Evolutionary conservation across 1,284 basidiomycete species (phyloP).

Genomic region (Ustilago bromivora): DNA sequence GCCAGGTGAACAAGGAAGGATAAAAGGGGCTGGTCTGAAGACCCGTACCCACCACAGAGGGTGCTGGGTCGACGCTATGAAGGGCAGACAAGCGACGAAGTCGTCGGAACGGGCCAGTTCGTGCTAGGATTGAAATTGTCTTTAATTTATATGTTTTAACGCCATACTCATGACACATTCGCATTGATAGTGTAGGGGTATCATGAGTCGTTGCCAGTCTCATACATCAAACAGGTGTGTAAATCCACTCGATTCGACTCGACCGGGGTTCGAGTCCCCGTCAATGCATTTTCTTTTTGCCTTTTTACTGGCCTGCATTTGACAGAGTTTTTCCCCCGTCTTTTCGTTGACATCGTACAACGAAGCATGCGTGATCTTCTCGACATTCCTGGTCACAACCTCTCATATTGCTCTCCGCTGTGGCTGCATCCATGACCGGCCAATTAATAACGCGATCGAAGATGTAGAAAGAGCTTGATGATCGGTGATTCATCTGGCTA

Average conservation of each 20-base stretch:
- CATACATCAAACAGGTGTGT: slow-evolving; percentile 26
- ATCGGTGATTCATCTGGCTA: neutral
- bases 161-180: neutral
- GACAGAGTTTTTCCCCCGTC: neutral
- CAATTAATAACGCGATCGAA: neutral
- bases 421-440: too few species aligned
- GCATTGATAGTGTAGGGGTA: slow-evolving; percentile 59
- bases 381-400: too few species aligned
- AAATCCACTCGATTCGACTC: slow-evolving; percentile 46
- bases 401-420: too few species aligned
- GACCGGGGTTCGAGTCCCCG: slow-evolving; percentile 61
- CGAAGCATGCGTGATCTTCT: too few species aligned
- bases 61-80: too few species aligned
- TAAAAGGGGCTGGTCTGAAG: too few species aligned
- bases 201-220: slow-evolving; percentile 54
- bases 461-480: neutral
- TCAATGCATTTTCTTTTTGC: slow-evolving; percentile 47
- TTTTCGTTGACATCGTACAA: neutral
- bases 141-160: neutral
- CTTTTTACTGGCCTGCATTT: slow-evolving; percentile 5
- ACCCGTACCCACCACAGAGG: too few species aligned
- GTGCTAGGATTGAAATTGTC: too few species aligned
- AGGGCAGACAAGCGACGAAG: too few species aligned
- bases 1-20: too few species aligned
- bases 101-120: too few species aligned